phyloP scores from a whole-genome alignment of 225 moss, liverwort and hornwort species.

The Lunularia cruciata region DNA sequence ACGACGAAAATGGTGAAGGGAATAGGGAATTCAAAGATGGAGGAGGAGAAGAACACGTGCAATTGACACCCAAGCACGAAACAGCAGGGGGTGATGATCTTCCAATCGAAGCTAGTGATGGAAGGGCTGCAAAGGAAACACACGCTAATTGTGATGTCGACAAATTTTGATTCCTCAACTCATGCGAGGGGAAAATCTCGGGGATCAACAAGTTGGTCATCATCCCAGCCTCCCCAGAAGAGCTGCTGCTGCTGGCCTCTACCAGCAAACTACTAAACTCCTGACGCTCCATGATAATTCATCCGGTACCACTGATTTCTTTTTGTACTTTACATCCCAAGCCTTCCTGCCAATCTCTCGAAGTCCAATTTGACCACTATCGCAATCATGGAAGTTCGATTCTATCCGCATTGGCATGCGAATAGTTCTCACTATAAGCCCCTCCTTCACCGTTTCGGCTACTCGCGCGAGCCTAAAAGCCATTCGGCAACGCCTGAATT shows the following conservation, averaged over 20 bases:
- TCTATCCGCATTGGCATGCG: no score
- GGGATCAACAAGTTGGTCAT: no score
- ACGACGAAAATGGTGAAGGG: conserved; percentile 27
- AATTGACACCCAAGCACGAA: neutral
- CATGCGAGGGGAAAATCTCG: neutral
- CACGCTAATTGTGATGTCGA: conserved; percentile 21
- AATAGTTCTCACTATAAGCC: neutral
- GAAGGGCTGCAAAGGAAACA: conserved; percentile 27
- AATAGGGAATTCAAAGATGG: conserved; percentile 21
- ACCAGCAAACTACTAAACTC: neutral
- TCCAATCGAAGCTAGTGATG: neutral
- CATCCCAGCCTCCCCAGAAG: neutral
- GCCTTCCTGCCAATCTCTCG: no score
- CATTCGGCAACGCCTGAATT: neutral
- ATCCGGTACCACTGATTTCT: no score
- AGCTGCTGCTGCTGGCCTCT: neutral
- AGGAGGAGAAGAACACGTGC: neutral
- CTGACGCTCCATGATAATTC: neutral
- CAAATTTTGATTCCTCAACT: conserved; percentile 1
- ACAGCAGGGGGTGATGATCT: neutral
- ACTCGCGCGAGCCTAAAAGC: neutral
- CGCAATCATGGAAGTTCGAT: neutral
- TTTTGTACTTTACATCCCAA: no score
- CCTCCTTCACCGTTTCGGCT: neutral
- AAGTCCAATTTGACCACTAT: neutral